Evolutionary conservation across 2,329 filamentous ascomycete genomes (phyloP).

Genomic region (Pseudogymnoascus sp.): DNA sequence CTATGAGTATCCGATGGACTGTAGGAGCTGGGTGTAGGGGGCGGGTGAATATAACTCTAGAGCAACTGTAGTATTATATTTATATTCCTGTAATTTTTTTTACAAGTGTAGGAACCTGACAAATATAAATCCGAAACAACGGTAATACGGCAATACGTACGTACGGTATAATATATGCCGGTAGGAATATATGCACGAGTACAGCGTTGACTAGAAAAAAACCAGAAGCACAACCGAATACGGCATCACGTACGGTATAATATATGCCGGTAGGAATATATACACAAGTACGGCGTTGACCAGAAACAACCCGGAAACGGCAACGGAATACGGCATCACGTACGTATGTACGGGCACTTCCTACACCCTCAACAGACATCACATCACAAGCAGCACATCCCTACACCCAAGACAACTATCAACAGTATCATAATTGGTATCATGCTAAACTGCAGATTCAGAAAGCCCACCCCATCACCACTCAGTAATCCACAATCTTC

Average conservation of each 20-base stretch:
- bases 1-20: too few species aligned
- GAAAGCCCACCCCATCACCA: background rate
- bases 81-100: too few species aligned
- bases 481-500: constrained; percentile 60
- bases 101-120: background rate
- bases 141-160: background rate
- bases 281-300: background rate
- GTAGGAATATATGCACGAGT: background rate
- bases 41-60: too few species aligned
- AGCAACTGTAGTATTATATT: background rate
- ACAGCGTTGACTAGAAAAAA: too few species aligned
- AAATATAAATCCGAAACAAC: background rate
- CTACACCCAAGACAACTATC: background rate
- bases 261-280: background rate
- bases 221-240: too few species aligned
- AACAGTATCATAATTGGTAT: background rate
- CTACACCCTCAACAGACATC: background rate
- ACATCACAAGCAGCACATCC: background rate
- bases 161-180: background rate
- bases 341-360: background rate
- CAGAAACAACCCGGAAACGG: too few species aligned
- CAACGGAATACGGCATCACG: too few species aligned
- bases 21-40: too few species aligned
- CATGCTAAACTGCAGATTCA: background rate
- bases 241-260: background rate